A percentile compares a stretch with the other conserved stretches of the same genome.
These are phyloP conservation scores for Bruguiera parviflora DNA, from an alignment of 345 rosid genomes.

Conservation along the genomic window DNA sequence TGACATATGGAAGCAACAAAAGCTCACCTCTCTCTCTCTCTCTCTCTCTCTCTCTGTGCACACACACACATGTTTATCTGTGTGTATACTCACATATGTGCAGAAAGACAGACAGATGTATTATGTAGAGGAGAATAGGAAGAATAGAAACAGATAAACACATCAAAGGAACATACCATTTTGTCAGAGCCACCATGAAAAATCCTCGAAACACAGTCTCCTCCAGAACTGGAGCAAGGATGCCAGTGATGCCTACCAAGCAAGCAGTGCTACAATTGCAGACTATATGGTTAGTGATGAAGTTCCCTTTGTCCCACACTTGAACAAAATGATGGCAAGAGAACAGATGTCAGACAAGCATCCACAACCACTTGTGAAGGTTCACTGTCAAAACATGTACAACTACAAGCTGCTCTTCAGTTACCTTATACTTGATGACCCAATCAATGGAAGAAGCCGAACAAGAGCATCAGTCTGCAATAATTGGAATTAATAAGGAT, in stretches of 20 bases:
- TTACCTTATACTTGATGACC: constrained; percentile 66
- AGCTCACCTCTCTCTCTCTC: no score
- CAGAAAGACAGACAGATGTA: background rate
- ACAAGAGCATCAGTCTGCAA: constrained; percentile 69
- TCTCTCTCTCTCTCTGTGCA: background rate
- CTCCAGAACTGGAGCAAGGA: constrained; percentile 92
- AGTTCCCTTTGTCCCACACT: constrained; percentile 1
- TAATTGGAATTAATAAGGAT: constrained; percentile 1
- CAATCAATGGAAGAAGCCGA: constrained; percentile 63
- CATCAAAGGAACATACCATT: constrained; percentile 50
- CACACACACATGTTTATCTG: no score
- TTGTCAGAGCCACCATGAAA: constrained; percentile 87
- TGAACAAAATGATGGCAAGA: background rate
- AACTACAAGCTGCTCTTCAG: background rate
- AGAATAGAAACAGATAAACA: background rate
- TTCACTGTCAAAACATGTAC: background rate
- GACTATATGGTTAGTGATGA: constrained; percentile 5
- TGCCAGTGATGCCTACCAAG: constrained; percentile 78
- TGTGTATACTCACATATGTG: no score
- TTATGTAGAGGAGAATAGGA: no score
- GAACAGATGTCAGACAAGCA: background rate
- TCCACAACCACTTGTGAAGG: background rate
- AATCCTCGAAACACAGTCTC: constrained; percentile 96
- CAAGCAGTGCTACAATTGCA: constrained; percentile 66
- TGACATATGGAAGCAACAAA: no score